phyloP scores from a whole-genome alignment of 2,329 filamentous ascomycete species.

The Paraphoma chrysanthemicola region DNA sequence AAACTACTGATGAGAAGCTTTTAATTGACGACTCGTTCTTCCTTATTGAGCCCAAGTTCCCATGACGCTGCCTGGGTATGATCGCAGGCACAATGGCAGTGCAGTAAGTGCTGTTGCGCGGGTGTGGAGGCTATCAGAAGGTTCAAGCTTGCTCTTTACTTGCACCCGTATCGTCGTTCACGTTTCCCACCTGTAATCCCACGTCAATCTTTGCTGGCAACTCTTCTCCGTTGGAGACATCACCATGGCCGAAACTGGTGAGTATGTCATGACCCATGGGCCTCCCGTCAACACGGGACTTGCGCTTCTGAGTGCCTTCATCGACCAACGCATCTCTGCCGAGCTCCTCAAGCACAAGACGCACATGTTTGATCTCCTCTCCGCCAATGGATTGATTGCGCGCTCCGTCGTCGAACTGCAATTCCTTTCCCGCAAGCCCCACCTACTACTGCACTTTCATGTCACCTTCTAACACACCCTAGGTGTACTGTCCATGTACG shows the following conservation, averaged over 20 bases:
- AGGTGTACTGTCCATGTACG: constrained; percentile 10
- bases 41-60: too few species aligned
- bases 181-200: too few species aligned
- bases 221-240: too few species aligned
- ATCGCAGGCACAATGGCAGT: too few species aligned
- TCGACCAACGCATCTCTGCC: constrained; percentile 6
- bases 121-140: too few species aligned
- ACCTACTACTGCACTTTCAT: neutral
- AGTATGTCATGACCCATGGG: constrained; percentile 8
- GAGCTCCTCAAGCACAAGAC: constrained; percentile 3
- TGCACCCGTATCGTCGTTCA: too few species aligned
- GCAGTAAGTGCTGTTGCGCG: too few species aligned
- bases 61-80: too few species aligned
- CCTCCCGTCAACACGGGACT: constrained; percentile 3
- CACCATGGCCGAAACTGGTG: neutral
- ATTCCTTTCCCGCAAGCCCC: constrained; percentile 6
- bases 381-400: constrained; percentile 2
- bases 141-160: too few species aligned
- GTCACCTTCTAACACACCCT: neutral
- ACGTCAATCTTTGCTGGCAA: too few species aligned
- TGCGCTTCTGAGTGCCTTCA: constrained; percentile 7
- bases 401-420: constrained; percentile 5
- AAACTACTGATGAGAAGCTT: too few species aligned
- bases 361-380: constrained; percentile 5
- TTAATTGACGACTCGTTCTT: too few species aligned